Evolutionary conservation across 495 filamentous ascomycete species (phyloP), one percentile per base, ranked within the genome.

Genomic region (Endocarpon pusillum): DNA sequence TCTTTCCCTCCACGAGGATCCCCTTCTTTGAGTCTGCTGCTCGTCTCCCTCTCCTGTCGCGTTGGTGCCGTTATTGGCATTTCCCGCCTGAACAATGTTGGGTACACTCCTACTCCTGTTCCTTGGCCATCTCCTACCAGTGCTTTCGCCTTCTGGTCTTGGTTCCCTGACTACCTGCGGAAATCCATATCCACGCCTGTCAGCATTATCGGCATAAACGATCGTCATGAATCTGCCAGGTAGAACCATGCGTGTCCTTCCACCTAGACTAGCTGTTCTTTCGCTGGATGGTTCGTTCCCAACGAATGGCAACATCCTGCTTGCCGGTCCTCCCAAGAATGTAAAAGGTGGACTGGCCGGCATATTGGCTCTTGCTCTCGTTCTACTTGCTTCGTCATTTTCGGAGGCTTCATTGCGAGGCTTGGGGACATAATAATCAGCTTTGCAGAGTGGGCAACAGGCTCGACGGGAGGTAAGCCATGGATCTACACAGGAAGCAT

Each of bases 371-470:
- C 47, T 22, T n/a, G 37, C 34, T n/a, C 49, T 47, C n/a, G n/a
- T n/a, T 32, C 56, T 56, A 20, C 43, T 38, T 32, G 43, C 32
- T 23, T 54, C 49, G 29, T 54, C 58, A 25, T 37, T 35, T 14
- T 51, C 49, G 17, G 46, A 16, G 5, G 44, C 16, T 38, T 75
- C 70, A 22, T 66, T 48, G 15, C 79, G 78, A 14, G 81, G 80
- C 49, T 92, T 93, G 0, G 85, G 84, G 22, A 81, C 71, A 52
- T 91, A 96, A 54, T 94, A 97, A 42, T 94, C 85, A 12, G 82
- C 76, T 58, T 99, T 99, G 62, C 89, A 96, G 28, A 96, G 71
- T 32, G 91, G 91, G 53, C 91, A 99, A 54, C 89, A 93, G 9
- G 89, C 91, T 39, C 86, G 73, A 41, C 89, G 67, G 45, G 73